Base-by-base conservation (phyloP, 2,329 filamentous ascomycete species). In the Alternaria arborescens region DNA sequence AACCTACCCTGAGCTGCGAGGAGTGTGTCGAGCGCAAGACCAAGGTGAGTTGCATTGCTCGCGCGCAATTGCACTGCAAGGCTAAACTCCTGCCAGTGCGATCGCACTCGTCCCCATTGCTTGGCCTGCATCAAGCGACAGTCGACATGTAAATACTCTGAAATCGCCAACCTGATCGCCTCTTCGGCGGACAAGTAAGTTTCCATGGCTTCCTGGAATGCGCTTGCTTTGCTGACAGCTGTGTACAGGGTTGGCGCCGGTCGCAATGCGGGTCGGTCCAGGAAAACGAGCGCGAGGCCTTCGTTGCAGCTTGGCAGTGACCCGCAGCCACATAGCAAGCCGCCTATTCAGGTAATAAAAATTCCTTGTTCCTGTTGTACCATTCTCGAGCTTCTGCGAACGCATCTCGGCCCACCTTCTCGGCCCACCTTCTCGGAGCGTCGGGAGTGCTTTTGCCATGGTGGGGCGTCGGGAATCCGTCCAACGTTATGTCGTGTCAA, bases 21-120 rank as follows among this genome's bases (percentile, higher is more conserved):
- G 90, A 93, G 75, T 94, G 91, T 73, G 91, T 94, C 22, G 90
- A 93, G 79, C 84, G 91, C 68, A 94, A 94, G 80, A 94, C 91
- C 24, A 94, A 92, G 84, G 90, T 90, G 75, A 67, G 85, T 57
- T 56, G 32, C 41, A 22, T 42, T 16, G 28, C 44, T 20, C 30
- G 26, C 53, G 38, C 48, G 48, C 47, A 46, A 30, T 28, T 47
- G 26, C 36, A 14, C 1, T 38, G 34, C 16, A 38, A 38, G 32
- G 43, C 65, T 74, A 55, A 72, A 56, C 18, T n/a, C 24, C 40
- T 38, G 52, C 48, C 61, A 94, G 89, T 94, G 91, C 75, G 91
- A 94, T 77, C 85, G 91, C 73, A 89, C 86, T 40, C 82, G 91
- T 69, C 91, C 91, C 51, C 61, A 69, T 40, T 78, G 74, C 69